Conservation (phyloP, 2,329 filamentous ascomycete species). For the Talaromyces verruculosus region DNA sequence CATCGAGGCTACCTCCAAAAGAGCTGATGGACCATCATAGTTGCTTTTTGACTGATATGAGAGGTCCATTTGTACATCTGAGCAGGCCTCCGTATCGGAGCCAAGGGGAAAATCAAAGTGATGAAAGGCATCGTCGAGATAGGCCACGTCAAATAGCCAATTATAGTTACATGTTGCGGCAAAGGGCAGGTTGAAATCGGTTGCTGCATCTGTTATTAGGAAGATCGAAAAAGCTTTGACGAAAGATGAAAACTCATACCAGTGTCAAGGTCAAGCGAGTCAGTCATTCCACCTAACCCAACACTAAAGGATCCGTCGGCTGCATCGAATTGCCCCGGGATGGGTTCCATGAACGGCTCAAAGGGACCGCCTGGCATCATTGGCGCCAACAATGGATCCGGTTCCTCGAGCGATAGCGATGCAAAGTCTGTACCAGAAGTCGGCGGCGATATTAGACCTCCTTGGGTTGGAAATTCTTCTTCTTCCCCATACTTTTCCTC, state of each 20-base stretch:
- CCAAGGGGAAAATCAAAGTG: constrained; percentile 29
- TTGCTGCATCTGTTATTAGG: constrained; percentile 39
- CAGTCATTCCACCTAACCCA: constrained; percentile 35
- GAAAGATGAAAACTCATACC: constrained; percentile 29
- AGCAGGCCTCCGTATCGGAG: not conserved
- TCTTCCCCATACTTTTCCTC: not conserved
- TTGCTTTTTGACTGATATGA: not conserved
- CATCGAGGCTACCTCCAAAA: constrained; percentile 6
- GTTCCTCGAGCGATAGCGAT: constrained; percentile 22
- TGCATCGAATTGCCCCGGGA: constrained; percentile 37
- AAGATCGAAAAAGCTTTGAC: not conserved
- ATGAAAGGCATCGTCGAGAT: constrained; percentile 39
- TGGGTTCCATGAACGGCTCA: constrained; percentile 35
- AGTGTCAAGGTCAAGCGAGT: constrained; percentile 61
- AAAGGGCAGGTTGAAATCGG: constrained; percentile 65
- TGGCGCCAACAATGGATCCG: constrained; percentile 32
- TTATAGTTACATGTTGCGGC: constrained; percentile 63
- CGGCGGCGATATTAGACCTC: constrained; percentile 30
- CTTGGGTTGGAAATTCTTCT: constrained; percentile 22
- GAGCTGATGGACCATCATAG: constrained; percentile 12
- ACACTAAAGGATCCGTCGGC: constrained; percentile 34
- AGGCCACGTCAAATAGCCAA: constrained; percentile 57
- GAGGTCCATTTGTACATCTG: not conserved
- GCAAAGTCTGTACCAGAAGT: constrained; percentile 21
- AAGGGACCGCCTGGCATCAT: constrained; percentile 35